These are phyloP conservation scores for Scheffersomyces lignicola DNA, from an alignment of 1,139 yeast species.

Conservation along the genomic window DNA sequence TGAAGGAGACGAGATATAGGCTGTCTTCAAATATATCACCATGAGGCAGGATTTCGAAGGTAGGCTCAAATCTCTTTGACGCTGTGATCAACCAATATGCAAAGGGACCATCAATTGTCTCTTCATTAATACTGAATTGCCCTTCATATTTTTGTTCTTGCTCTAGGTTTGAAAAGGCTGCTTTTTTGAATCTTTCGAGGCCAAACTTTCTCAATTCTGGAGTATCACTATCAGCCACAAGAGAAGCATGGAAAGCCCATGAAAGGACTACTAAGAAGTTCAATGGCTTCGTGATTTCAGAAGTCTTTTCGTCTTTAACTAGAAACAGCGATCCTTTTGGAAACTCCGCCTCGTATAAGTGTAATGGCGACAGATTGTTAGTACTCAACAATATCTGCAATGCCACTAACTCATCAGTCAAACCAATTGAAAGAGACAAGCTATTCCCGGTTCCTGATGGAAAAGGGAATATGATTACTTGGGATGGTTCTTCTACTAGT, in stretches of 20 bases:
- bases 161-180: constrained; percentile 58
- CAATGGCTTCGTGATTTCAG: constrained; percentile 23
- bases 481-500: constrained; percentile 8
- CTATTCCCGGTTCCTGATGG: constrained; percentile 93
- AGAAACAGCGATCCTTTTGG: constrained; percentile 45
- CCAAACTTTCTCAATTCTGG: constrained; percentile 68
- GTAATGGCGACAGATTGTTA: constrained; percentile 34
- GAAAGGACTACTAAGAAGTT: constrained; percentile 70
- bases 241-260: constrained; percentile 83
- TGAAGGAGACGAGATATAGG: constrained; percentile 58
- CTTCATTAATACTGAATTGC: constrained; percentile 17
- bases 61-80: constrained; percentile 63
- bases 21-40: constrained; percentile 53
- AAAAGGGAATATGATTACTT: constrained; percentile 45
- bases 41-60: constrained; percentile 71
- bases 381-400: constrained; percentile 44
- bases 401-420: constrained; percentile 35
- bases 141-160: constrained; percentile 54
- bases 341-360: constrained; percentile 54
- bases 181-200: constrained; percentile 62
- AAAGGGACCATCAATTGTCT: constrained; percentile 39
- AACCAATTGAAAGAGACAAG: constrained; percentile 60
- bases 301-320: constrained; percentile 19
- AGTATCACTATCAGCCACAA: constrained; percentile 78
- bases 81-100: constrained; percentile 70